Base-by-base conservation (phyloP, 2,329 filamentous ascomycete species). In the Zasmidium angulare region DNA sequence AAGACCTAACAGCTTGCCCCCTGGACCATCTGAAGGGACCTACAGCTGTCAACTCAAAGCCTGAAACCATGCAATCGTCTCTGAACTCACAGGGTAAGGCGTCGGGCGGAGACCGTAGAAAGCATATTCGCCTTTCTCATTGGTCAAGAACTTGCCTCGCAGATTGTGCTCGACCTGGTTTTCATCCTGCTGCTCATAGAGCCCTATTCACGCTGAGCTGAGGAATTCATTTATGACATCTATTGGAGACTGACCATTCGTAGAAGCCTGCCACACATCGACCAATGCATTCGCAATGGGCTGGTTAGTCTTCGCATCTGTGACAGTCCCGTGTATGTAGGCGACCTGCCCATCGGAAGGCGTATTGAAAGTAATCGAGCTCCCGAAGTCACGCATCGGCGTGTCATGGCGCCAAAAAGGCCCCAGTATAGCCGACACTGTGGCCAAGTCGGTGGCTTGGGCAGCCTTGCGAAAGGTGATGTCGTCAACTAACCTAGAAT, bases 321-420 rank as follows among this genome's bases (percentile, higher is more conserved):
- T 71, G 1, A 88, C 82, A 2, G 70, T 78, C 52, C 90, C 89
- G 65, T 90, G 83, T 81, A 91, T 86, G 68, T 81, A 85, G 2
- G 82, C 81, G 24, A 86, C 76, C 62, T 89, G 76, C 23, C 79
- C 83, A 58, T 81, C 76, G 2, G 77, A 68, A 3, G 79, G 75
- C 24, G 82, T 63, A 78, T 71, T 63, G 66, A 76, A 72, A 20
- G 87, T 80, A 63, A 95, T 90, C 67, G 80, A 86, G 49, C 81
- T 83, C 52, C 89, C 91, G 70, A 89, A 89, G n/a, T 85, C 76
- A 50, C 87, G 83, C 59, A 83, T 77, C 3, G 91, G 90, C 0
- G 90, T 86, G 66, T 92, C 83, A 47, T 85, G 82, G 4, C 90
- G 84, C 84, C 90, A 96, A 78, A 96, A 96, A 1, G 91, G 91